A percentile compares a stretch with the other conserved stretches of the same genome.
These are phyloP conservation scores for Smallanthus sonchifolius DNA, from an alignment of 129 eudicot species.

Conservation along the genomic window DNA sequence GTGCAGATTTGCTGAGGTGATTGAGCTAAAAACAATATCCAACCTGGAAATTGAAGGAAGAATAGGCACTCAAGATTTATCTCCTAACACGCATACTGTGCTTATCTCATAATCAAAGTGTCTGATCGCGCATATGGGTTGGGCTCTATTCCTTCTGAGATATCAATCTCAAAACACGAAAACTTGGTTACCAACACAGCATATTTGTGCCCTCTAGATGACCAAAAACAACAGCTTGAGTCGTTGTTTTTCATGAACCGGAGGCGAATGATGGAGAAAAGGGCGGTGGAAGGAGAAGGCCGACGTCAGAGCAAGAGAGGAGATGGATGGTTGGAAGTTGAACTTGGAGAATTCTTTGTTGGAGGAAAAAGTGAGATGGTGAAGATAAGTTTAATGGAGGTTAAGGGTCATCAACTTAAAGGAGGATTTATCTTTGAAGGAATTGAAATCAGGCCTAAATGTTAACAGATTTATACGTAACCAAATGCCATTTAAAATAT, in stretches of 20 bases:
- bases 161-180: constrained; percentile 23
- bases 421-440: constrained; percentile 64
- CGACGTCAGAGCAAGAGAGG: constrained; percentile 32
- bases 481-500: neutral
- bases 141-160: constrained; percentile 50
- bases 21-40: constrained; percentile 43
- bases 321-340: constrained; percentile 61
- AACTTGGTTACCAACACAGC: constrained; percentile 24
- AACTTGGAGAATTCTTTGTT: constrained; percentile 44
- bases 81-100: constrained; percentile 49
- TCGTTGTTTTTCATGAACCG: constrained; percentile 43
- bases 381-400: constrained; percentile 56
- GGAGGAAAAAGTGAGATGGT: constrained; percentile 31
- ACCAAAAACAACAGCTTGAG: constrained; percentile 29
- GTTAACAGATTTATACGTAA: neutral
- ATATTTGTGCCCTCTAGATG: constrained; percentile 30
- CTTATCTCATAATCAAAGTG: constrained; percentile 44
- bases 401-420: constrained; percentile 58
- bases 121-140: constrained; percentile 46
- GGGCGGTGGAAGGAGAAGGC: constrained; percentile 36
- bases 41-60: constrained; percentile 47
- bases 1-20: constrained; percentile 52
- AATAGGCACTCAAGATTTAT: constrained; percentile 36
- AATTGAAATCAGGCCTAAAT: constrained; percentile 60
- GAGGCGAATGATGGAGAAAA: constrained; percentile 35